These are phyloP conservation scores for Yamadazyma endophytica DNA, from an alignment of 805 yeast species.

Conservation along the genomic window DNA sequence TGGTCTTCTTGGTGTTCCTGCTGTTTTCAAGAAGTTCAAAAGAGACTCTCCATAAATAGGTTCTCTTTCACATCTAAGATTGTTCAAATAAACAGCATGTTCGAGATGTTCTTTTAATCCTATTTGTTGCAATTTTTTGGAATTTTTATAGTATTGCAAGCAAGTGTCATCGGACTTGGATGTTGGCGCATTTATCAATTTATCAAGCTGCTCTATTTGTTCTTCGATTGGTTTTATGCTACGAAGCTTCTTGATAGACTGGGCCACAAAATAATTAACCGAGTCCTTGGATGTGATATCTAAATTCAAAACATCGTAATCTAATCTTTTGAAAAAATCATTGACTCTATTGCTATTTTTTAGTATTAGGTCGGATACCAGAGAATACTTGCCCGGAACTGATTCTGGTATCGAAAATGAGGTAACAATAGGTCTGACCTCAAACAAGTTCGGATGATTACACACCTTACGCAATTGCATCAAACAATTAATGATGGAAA, in stretches of 20 bases:
- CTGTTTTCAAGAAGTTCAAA: slow-evolving; percentile 32
- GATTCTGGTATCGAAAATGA: slow-evolving; percentile 74
- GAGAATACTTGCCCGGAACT: slow-evolving; percentile 47
- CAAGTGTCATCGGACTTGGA: slow-evolving; percentile 28
- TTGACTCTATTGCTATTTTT: too few species aligned
- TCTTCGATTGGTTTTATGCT: slow-evolving; percentile 44
- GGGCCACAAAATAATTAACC: slow-evolving; percentile 43
- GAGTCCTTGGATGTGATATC: slow-evolving; percentile 46
- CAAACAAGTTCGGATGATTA: slow-evolving; percentile 94
- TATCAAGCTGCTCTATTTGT: slow-evolving; percentile 41
- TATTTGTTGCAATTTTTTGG: slow-evolving; percentile 49
- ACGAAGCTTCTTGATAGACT: slow-evolving; percentile 40
- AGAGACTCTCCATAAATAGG: slow-evolving; percentile 69
- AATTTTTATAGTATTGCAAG: slow-evolving; percentile 55
- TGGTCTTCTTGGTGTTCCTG: slow-evolving; percentile 4
- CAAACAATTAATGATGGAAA: slow-evolving; percentile 92
- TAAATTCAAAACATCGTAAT: slow-evolving; percentile 59
- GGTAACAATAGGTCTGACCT: slow-evolving; percentile 90
- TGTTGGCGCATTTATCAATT: slow-evolving; percentile 20
- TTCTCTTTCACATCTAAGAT: slow-evolving; percentile 55
- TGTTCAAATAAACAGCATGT: slow-evolving; percentile 61
- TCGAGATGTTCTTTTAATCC: slow-evolving; percentile 49
- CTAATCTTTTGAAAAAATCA: slow-evolving; percentile 21
- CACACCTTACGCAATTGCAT: slow-evolving; percentile 98
- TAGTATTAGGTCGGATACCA: slow-evolving; percentile 19